Percentiles rank a stretch among this genome's conserved stretches.
These are phyloP conservation scores for Parasitella parasitica DNA, from an alignment of 371 early-diverging fungal genomes.

Conservation along the genomic window DNA sequence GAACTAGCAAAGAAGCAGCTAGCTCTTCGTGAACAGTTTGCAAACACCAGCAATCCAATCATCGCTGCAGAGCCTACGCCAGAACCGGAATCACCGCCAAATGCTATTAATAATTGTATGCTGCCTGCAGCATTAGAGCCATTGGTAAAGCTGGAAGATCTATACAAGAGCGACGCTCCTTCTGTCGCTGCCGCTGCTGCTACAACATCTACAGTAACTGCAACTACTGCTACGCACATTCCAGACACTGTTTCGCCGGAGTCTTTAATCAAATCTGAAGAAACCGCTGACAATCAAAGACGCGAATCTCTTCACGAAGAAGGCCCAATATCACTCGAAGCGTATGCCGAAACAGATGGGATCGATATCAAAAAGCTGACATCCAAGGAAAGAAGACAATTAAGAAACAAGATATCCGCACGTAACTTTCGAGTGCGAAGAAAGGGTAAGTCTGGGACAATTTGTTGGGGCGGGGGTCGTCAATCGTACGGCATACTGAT, in stretches of 20 bases:
- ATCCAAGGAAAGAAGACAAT: slow-evolving; percentile 31
- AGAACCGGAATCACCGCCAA: slow-evolving; percentile 16
- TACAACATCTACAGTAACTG: neutral
- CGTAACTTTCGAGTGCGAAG: slow-evolving; percentile 36
- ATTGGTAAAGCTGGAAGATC: neutral
- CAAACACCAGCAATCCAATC: neutral
- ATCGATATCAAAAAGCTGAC: slow-evolving; percentile 45
- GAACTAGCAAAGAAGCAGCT: slow-evolving; percentile 37
- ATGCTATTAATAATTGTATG: neutral
- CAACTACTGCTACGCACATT: neutral
- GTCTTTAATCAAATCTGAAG: slow-evolving; percentile 20
- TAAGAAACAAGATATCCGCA: slow-evolving; percentile 36
- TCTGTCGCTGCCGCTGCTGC: neutral
- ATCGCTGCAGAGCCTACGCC: slow-evolving; percentile 10
- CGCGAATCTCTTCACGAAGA: slow-evolving; percentile 14
- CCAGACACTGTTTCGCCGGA: slow-evolving; percentile 25
- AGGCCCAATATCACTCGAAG: slow-evolving; percentile 24
- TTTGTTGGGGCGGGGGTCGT: neutral
- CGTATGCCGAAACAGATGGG: slow-evolving; percentile 23
- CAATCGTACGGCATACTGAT: neutral
- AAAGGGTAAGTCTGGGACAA: slow-evolving; percentile 33
- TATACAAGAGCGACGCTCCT: neutral
- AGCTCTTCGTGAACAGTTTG: slow-evolving; percentile 28
- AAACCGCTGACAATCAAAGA: neutral
- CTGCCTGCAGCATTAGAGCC: neutral